Evolutionary conservation across 257 asterid species (phyloP).

Genomic region (Salvia splendens): DNA sequence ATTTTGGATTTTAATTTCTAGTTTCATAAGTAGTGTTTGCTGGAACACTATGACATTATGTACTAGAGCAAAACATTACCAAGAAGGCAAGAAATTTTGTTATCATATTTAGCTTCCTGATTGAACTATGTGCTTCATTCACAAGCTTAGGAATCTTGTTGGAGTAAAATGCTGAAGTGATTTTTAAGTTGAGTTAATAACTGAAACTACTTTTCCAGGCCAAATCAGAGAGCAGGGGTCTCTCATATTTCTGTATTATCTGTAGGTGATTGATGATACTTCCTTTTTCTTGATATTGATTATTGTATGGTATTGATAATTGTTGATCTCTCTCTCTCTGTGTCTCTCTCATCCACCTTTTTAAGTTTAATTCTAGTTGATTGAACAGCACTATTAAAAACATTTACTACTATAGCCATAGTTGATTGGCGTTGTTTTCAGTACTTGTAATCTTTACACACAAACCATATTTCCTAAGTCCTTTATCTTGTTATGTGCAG

Average conservation of each 20-base stretch:
- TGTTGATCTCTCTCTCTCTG: background rate
- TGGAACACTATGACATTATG: background rate
- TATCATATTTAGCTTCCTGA: conserved; percentile 91
- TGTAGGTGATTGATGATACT: background rate
- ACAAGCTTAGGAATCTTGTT: conserved; percentile 19
- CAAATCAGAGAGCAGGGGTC: background rate
- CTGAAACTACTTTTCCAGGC: background rate
- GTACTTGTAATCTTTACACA: background rate
- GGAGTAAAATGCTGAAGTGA: conserved; percentile 5
- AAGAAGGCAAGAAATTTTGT: conserved; percentile 17
- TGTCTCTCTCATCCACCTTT: too few species aligned
- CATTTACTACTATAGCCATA: too few species aligned
- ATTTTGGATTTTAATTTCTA: conserved; percentile 7
- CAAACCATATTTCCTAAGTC: conserved; percentile 10
- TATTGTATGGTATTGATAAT: background rate
- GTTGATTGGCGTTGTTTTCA: too few species aligned
- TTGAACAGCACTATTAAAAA: too few species aligned
- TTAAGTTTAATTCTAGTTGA: too few species aligned
- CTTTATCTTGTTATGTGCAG: conserved; percentile 41
- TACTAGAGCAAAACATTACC: conserved; percentile 9
- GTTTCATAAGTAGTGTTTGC: conserved; percentile 5
- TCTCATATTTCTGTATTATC: conserved; percentile 1
- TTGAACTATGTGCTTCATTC: conserved; percentile 17
- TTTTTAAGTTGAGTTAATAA: background rate
- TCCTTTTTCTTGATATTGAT: background rate